Evolutionary conservation across 306 rosid genomes (phyloP), one percentile per base, ranked within the genome.

Genomic region (Ormosia emarginata): DNA sequence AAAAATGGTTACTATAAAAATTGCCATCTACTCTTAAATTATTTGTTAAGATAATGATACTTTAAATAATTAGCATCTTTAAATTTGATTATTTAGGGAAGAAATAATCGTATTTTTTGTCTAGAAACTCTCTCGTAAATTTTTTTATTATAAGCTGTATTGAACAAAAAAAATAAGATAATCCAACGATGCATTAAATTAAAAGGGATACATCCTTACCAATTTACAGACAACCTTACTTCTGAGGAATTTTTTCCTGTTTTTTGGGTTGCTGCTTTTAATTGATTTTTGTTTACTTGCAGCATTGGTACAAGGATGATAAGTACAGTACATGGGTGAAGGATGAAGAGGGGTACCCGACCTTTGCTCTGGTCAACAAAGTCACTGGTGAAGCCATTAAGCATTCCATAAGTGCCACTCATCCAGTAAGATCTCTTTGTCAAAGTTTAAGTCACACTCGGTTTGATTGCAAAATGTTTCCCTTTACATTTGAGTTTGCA

Each of bases 261-360:
- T 24, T 24, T 24, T 24, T 24, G 24, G 24, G 24, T 24, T 24
- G 24, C 24, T 24, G 64, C 3, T 52, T 47, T 10, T 59, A 74
- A 40, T 12, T 59, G 64, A 33, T 81, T 67, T 14, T 13, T 66
- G 40, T 14, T 13, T 8, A 66, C 18, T 77, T 90, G 79, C 83
- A 94, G 97, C 97, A 84, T 81, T 94, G 98, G 97, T 94, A 84
- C 83, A 94, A 89, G 86, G 97, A 94, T 86, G 95, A 89, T 87
- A 90, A 87, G 87, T 94, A 83, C 89, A 90, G 95, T 71, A 94
- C 98, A 2, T 84, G 84, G 71, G 94, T 92, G 79, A 94, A 94
- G 89, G 98, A 94, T 70, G 70, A 63, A 84, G 98, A 89, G 58
- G 92, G 98, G 3, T 87, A n/a, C 67, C 98, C 97, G 15, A 83